Evolutionary conservation across 495 filamentous ascomycete genomes (phyloP), one percentile per base, ranked within the genome.

Genomic region (Aspergillus cavernicola): DNA sequence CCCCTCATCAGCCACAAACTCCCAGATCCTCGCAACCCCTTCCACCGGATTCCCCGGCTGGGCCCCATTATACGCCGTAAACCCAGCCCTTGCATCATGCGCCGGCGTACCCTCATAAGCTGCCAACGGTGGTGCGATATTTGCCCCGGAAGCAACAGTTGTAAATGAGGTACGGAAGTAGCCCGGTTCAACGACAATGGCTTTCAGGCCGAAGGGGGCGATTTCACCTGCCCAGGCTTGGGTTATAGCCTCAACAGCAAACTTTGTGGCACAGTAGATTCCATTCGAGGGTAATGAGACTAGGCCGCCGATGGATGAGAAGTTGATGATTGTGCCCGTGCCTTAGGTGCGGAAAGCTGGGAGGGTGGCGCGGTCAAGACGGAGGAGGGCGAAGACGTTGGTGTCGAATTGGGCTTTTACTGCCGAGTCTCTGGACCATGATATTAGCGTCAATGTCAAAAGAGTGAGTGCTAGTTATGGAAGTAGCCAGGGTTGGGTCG

Each of bases 1-100:
- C 28, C 49, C 49, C 11, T 41, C 37, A 35, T 52, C 49, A 29
- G 49, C 49, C n/a, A 52, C 36, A 33, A 42, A 52, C 38, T 52
- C 49, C 49, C 49, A 52, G 15, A 52, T 52, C 24, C 49, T 39
- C 8, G 38, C 38, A 3, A 26, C 49, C 1, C 49, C 49, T 15
- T 52, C 49, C 19, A 33, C 33, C 8, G 49, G 49, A 42, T 52
- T 35, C 4, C 49, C 49, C 0, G 9, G 23, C 16, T 52, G 49
- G 33, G n/a, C 7, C 16, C 49, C 49, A 33, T 52, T 35, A 22
- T 31, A 52, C 7, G 15, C 15, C 1, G 26, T n/a, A 8, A 52
- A 42, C 6, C 37, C 49, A 11, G 38, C 38, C 2, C 49, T n/a
- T 1, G 49, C 49, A 3, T 52, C 49, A 42, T 52, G 37, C 7